Evolutionary conservation across 2,329 filamentous ascomycete genomes (phyloP).

Genomic region (Zelopaecilomyces penicillatus): DNA sequence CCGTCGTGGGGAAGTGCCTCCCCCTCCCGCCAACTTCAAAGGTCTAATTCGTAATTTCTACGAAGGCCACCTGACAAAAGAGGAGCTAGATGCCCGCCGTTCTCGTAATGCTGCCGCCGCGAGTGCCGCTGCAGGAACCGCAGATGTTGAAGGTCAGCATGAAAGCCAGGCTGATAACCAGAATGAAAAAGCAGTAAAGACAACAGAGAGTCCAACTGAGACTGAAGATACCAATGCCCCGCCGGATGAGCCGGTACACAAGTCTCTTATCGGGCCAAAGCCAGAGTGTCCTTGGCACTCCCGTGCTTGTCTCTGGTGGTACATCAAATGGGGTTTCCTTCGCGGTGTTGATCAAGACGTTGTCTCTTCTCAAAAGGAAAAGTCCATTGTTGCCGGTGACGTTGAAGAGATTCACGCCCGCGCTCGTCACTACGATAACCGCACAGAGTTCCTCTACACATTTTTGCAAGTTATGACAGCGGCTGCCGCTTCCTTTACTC

Average conservation of each 20-base stretch:
- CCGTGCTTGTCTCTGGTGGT: constrained; percentile 35
- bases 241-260: constrained; percentile 10
- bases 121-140: constrained; percentile 16
- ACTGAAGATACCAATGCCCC: constrained; percentile 22
- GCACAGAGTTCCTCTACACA: constrained; percentile 51
- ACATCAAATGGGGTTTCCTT: constrained; percentile 35
- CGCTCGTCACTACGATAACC: constrained; percentile 52
- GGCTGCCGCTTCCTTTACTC: constrained; percentile 53
- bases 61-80: constrained; percentile 44
- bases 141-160: neutral
- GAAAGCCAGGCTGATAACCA: neutral
- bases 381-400: constrained; percentile 40
- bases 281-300: constrained; percentile 36
- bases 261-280: constrained; percentile 29
- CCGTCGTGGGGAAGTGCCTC: constrained; percentile 30
- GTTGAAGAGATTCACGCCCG: constrained; percentile 47
- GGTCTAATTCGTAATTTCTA: constrained; percentile 46
- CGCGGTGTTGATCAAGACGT: constrained; percentile 39
- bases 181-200: no score
- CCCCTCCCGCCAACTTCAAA: constrained; percentile 33
- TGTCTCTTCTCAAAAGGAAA: constrained; percentile 26
- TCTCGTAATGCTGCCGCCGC: constrained; percentile 13
- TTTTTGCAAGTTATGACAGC: constrained; percentile 54
- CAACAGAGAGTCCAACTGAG: neutral
- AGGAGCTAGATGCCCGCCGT: constrained; percentile 38